Base-by-base conservation (phyloP, 2,329 filamentous ascomycete genomes). In the Pezicula radicicola region DNA sequence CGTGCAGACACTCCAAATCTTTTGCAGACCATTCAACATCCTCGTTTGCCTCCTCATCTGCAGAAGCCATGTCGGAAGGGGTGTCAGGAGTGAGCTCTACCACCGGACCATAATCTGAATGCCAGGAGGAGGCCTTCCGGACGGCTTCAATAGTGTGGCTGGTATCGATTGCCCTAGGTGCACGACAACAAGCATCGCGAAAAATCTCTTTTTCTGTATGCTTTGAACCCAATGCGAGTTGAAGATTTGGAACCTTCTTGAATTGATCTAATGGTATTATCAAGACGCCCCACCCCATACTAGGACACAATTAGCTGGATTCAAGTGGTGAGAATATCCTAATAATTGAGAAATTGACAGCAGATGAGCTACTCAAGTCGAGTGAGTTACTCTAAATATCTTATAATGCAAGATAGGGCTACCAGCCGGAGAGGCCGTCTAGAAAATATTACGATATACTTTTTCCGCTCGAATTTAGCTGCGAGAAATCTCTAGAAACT, bases 241-340 rank as follows among this genome's bases (percentile, higher is more conserved):
- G 48, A 49, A 51, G 44, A 45, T 33, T 49, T 6, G 43, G 21
- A 39, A 40, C 53, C 12, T 46, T 25, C 48, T 54, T 60, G 41
- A 65, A 64, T 37, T 50, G 53, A 8, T 40, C 28, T n/a, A 54
- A 30, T 16, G 59, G 61, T 27, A 66, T 48, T 27, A 57, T 51
- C 10, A 64, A 19, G 15, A 64, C 55, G 3, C 62, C 63, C 64
- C 63, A 66, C 9, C 61, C 61, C 57, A 57, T 63, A 19, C n/a
- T 16, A n/a, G 18, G 1, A 21, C 19, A 18, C 39, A 33, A 9
- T 44, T 13, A 33, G 25, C 30, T 44, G 28, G 25, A 25, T 25
- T 25, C 25, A 6, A 25, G 25, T 6, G 5, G 25, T 25, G 25
- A 25, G 5, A 7, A 7, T 25, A 25, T 25, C 25, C 6, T 25